A percentile compares a stretch with the other conserved stretches of the same genome.
These are phyloP conservation scores for Penicillium brevicompactum DNA, from an alignment of 2,329 filamentous ascomycete genomes.

Conservation along the genomic window DNA sequence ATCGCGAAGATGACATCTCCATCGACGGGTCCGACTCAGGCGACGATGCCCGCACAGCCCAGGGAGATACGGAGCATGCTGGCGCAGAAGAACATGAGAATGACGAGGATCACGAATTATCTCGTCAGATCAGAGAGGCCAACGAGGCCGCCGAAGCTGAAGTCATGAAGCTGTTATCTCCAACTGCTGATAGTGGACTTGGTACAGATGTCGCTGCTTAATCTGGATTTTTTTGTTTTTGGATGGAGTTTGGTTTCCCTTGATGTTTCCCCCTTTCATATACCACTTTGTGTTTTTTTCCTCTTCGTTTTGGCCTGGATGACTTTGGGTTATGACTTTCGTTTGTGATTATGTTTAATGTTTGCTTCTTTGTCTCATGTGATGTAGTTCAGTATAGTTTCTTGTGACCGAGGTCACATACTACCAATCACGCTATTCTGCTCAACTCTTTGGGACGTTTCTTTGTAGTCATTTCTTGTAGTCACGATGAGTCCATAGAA, in stretches of 20 bases:
- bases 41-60: conserved; percentile 21
- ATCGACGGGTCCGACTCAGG: conserved; percentile 23
- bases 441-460: background rate
- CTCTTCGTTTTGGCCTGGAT: background rate
- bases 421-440: background rate
- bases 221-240: conserved; percentile 4
- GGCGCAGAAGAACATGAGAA: conserved; percentile 11
- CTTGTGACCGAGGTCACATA: conserved; percentile 1
- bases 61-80: conserved; percentile 17
- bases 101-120: conserved; percentile 19
- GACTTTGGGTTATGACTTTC: conserved; percentile 12
- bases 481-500: no score
- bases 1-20: conserved; percentile 20
- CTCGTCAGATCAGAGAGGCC: conserved; percentile 14
- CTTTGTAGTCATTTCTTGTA: background rate
- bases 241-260: conserved; percentile 5
- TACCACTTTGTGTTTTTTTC: conserved; percentile 23
- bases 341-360: conserved; percentile 11
- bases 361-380: conserved; percentile 12
- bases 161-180: conserved; percentile 31
- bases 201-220: conserved; percentile 26
- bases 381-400: conserved; percentile 13
- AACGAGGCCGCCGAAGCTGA: conserved; percentile 22
- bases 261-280: conserved; percentile 23
- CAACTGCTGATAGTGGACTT: conserved; percentile 33